Evolutionary conservation across 352 stramenopile species (phyloP), one percentile per base, ranked within the genome.

Genomic region (Phytophthora hybrid): DNA sequence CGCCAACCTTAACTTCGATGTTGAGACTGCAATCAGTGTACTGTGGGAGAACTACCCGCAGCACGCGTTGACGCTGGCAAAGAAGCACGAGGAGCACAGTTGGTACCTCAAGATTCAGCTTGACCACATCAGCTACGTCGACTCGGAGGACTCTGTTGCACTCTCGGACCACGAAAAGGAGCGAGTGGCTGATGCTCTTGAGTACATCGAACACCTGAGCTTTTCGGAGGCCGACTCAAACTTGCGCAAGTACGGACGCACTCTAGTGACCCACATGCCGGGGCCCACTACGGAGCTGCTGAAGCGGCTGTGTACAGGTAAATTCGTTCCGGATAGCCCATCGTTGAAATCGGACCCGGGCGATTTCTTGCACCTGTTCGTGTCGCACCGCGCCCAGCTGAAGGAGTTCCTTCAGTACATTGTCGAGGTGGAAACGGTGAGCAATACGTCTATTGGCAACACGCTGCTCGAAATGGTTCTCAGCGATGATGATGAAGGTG

Each of bases 101-200:
- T 97, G 90, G 88, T 98, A 98, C 71, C 73, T 98, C 46, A 95
- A 96, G 65, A 97, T 98, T 61, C 92, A 98, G 66, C 80, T 98
- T 9, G 93, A 97, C 51, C 90, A 92, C 39, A 96, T 97, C 52
- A 95, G 88, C 61, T 95, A 95, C 59, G 84, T 94, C 26, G 85
- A 97, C 32, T 96, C 89, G 0, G 82, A 93, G 18, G 86, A 93
- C 64, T 92, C 81, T 21, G 74, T 76, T 1, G 82, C 82, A 26
- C 69, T 97, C 19, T 95, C 87, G 4, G 86, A 85, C 9, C 79
- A 74, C 41, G 90, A 97, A 58, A 90, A 95, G 32, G 88, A 93
- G 72, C 86, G 90, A n/a, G 89, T 96, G 21, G 78, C 86, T 7
- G 93, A 98, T 73, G 94, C 93, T 5, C 79, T 98, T 10, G 87